Base-by-base conservation (phyloP, 345 rosid genomes). In the Boechera divaricarpa region DNA sequence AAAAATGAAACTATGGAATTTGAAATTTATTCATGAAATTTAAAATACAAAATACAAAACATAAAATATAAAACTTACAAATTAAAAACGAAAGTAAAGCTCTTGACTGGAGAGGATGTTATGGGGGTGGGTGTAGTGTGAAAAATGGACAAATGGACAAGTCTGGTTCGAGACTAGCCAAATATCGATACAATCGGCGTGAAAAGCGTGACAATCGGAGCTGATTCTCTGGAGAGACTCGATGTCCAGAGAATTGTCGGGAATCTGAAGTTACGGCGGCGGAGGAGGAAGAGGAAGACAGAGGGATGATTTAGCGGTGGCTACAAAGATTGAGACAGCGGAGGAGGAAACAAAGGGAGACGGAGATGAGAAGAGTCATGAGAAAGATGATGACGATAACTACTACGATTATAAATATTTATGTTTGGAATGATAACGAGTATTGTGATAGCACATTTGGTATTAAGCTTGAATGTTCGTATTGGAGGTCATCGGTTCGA, bases 181-280 rank as follows among this genome's bases (percentile, higher is more conserved):
- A 1, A 87, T 83, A 77, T 90, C 98, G 48, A 95, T 84, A 79
- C 99, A 95, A 1, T 77, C 70, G 0, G 87, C 85, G 65, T 95
- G 99, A 63, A 95, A 95, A 8, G 98, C 99, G 64, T 95, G 98
- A 67, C 96, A 89, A 47, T 97, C 98, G 91, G 59, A 95, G 91
- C 74, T 83, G 96, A 78, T 95, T 96, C 5, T 85, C 81, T 29
- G 97, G 94, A 4, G 87, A 82, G 33, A 87, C 87, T 13, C 91
- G 83, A 32, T 77, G 77, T 32, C 75, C 70, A 35, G 85, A 62
- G 56, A 73, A 67, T 8, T 81, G 81, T 42, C 72, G 74, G 0
- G 86, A 67, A 35, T 79, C 79, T 42, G 86, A 13, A 7, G 76
- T 2, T 6, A 74, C 45, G 21, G 82, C n/a, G 48, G 68, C 39